phyloP scores from a whole-genome alignment of 352 stramenopile species.

The Phytopythium cucurbitacearum region DNA sequence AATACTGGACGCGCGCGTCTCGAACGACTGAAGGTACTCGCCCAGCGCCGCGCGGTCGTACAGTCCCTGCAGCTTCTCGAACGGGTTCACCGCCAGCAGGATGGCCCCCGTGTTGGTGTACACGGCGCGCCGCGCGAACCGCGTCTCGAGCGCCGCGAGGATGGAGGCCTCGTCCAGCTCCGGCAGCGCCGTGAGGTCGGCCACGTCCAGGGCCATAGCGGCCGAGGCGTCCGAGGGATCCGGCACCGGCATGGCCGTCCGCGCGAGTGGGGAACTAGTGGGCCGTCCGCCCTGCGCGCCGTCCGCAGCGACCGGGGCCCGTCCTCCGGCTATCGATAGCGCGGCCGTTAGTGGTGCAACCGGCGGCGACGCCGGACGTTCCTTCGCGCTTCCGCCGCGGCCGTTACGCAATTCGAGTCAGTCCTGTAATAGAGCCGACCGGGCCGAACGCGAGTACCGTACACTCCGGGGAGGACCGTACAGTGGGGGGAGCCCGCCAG shows the following conservation, averaged over 20 bases:
- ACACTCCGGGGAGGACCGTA: not conserved
- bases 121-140: conserved; percentile 72
- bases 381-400: not conserved
- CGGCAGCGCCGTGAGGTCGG: conserved; percentile 81
- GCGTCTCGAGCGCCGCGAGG: conserved; percentile 58
- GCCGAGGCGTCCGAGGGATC: not conserved
- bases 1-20: conserved; percentile 28
- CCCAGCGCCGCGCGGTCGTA: conserved; percentile 54
- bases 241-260: too few relatives aligned
- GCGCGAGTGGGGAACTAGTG: too few relatives aligned
- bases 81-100: conserved; percentile 81
- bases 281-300: too few relatives aligned
- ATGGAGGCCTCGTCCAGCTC: conserved; percentile 72
- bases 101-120: conserved; percentile 86
- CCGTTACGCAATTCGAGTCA: conserved; percentile 1
- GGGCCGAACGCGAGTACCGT: not conserved
- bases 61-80: conserved; percentile 60
- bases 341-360: too few relatives aligned
- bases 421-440: not conserved
- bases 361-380: too few relatives aligned
- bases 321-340: too few relatives aligned
- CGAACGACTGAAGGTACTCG: conserved; percentile 65
- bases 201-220: conserved; percentile 45
- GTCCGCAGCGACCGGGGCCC: too few relatives aligned
- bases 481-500: too few relatives aligned